Base-by-base conservation (phyloP, 306 rosid genomes). In the Glycine latifolia region DNA sequence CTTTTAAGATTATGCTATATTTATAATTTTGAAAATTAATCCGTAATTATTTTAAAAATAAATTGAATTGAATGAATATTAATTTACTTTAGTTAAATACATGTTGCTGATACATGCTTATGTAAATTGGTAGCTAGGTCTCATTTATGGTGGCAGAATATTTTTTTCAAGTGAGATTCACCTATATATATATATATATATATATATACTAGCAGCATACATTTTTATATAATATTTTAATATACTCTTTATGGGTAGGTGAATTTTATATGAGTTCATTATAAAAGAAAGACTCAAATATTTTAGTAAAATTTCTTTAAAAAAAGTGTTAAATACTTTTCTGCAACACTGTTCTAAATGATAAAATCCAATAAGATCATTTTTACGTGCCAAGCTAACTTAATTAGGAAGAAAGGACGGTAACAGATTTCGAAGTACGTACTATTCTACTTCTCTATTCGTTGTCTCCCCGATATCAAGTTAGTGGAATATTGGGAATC, bases 401-500 rank as follows among this genome's bases (percentile, higher is more conserved):
- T 26, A 70, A 60, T 49, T 20, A 41, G 58, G 80, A 37, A 13
- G 82, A 68, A 58, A 13, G 9, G 15, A n/a, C 5, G 37, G 16
- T 13, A 39, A 61, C 62, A 15, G 74, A 70, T 70, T 50, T 58
- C 20, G 55, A 50, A 66, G 77, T 61, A 66, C 16, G 77, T 61
- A 66, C 16, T 17, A 52, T 53, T 63, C 49, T 33, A 59, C 72
- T 71, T 35, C 11, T n/a, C 44, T 66, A 13, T 35, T 58, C 16
- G 76, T 43, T 43, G 35, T 61, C 43, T 10, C 67, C 67, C 16
- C 46, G 52, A 49, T 46, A 49, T 55, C 10, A 16, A 48, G 66
- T 63, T 70, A 83, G 82, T 83, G 82, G 82, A 53, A 31, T 76
- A 55, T 20, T 72, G 12, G 55, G 50, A 75, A 68, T 81, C 79